A percentile compares a stretch with the other conserved stretches of the same genome.
phyloP scores from a whole-genome alignment of 805 yeast genomes.

The Aciculoconidium aculeatum region DNA sequence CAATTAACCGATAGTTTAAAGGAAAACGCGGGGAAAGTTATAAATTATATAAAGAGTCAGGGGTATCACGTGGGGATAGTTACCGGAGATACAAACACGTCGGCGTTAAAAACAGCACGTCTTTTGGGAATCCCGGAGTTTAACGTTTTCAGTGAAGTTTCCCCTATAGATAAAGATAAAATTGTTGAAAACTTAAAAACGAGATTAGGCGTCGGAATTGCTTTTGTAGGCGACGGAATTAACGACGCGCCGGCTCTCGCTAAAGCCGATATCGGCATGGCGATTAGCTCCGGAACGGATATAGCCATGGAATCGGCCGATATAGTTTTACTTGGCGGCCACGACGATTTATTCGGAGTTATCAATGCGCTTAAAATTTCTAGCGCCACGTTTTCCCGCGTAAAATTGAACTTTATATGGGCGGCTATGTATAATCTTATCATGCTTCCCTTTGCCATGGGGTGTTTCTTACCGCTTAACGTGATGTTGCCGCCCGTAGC shows the following conservation, averaged over 20 bases:
- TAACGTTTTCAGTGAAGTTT: slow-evolving; percentile 67
- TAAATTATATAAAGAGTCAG: slow-evolving; percentile 45
- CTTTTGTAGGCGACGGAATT: slow-evolving; percentile 96
- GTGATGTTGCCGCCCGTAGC: slow-evolving; percentile 77
- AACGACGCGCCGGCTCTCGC: slow-evolving; percentile 97
- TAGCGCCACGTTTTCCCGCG: slow-evolving; percentile 60
- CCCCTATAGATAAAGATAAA: slow-evolving; percentile 72
- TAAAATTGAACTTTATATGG: slow-evolving; percentile 80
- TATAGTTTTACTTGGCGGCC: slow-evolving; percentile 59
- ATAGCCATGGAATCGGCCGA: slow-evolving; percentile 97
- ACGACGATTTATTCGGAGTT: slow-evolving; percentile 41
- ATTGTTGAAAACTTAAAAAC: slow-evolving; percentile 55
- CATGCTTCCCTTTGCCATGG: slow-evolving; percentile 94
- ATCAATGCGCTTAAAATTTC: slow-evolving; percentile 64
- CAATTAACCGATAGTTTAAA: slow-evolving; percentile 66
- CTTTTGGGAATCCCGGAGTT: slow-evolving; percentile 59
- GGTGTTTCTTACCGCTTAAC: slow-evolving; percentile 73
- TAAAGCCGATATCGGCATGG: slow-evolving; percentile 82
- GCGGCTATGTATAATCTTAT: slow-evolving; percentile 77
- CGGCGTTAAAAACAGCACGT: slow-evolving; percentile 60
- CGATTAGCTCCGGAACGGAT: slow-evolving; percentile 89
- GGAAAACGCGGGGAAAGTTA: slow-evolving; percentile 55
- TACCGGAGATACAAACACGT: slow-evolving; percentile 73
- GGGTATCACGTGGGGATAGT: slow-evolving; percentile 74
- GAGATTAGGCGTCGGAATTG: slow-evolving; percentile 45